Conservation (phyloP, 2,329 filamentous ascomycete genomes). For the Aspergillus pseudoviridinutans region DNA sequence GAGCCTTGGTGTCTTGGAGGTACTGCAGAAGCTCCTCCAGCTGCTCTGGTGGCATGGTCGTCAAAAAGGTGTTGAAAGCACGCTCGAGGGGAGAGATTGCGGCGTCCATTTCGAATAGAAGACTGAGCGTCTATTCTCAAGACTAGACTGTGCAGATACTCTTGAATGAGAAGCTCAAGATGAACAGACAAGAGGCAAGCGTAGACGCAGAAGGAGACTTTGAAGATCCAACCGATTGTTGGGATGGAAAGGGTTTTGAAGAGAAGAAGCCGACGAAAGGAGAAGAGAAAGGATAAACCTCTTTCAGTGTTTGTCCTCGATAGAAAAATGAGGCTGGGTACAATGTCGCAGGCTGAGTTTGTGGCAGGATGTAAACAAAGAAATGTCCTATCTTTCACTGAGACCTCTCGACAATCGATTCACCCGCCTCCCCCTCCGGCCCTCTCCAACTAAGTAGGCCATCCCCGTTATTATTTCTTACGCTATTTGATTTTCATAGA, state of each 20-base stretch:
- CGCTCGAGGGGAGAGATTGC: slow-evolving; percentile 18
- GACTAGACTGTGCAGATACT: neutral
- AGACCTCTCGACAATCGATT: slow-evolving; percentile 1
- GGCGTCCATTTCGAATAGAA: slow-evolving; percentile 12
- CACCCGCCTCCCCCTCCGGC: neutral
- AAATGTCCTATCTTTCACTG: slow-evolving; percentile 1
- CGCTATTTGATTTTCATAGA: neutral
- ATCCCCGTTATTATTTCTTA: too few species aligned
- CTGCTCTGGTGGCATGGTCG: slow-evolving; percentile 21
- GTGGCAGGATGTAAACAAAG: slow-evolving; percentile 6
- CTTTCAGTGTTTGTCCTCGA: slow-evolving; percentile 1
- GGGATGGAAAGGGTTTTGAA: neutral
- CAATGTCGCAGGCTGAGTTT: slow-evolving; percentile 1
- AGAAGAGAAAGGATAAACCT: slow-evolving; percentile 1
- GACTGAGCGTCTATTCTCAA: neutral
- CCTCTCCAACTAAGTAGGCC: neutral
- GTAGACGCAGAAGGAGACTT: neutral
- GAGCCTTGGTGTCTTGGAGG: slow-evolving; percentile 10
- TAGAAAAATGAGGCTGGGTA: neutral
- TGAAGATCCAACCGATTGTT: neutral
- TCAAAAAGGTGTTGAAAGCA: slow-evolving; percentile 24
- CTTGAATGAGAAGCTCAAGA: neutral
- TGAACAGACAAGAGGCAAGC: neutral
- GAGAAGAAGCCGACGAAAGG: neutral
- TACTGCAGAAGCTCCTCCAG: slow-evolving; percentile 18